phyloP scores from a whole-genome alignment of 164 flowering plant species.

The Dillenia turbinata region DNA sequence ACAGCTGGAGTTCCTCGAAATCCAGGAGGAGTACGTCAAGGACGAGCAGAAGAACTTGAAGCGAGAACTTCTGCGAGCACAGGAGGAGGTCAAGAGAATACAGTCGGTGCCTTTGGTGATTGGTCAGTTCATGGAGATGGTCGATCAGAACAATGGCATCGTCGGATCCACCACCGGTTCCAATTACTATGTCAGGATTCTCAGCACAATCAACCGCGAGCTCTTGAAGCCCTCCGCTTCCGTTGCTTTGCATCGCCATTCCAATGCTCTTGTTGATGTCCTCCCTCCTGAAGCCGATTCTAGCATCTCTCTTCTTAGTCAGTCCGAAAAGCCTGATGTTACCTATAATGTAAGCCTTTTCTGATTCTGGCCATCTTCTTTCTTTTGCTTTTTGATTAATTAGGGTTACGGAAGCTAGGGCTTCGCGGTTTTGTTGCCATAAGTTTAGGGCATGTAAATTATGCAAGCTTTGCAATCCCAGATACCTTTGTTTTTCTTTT shows the following conservation, averaged over 20 bases:
- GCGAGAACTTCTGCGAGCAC: slow-evolving; percentile 65
- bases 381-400: slow-evolving; percentile 2
- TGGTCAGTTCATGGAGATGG: slow-evolving; percentile 80
- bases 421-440: no score
- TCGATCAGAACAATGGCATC: slow-evolving; percentile 90
- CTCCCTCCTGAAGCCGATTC: slow-evolving; percentile 96
- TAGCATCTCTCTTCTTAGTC: slow-evolving; percentile 85
- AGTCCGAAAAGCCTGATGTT: slow-evolving; percentile 97
- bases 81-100: slow-evolving; percentile 80
- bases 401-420: not conserved
- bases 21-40: slow-evolving; percentile 79
- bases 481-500: no score
- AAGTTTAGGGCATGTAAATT: no score
- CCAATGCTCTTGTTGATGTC: slow-evolving; percentile 91
- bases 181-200: slow-evolving; percentile 67
- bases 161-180: slow-evolving; percentile 94
- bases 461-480: no score
- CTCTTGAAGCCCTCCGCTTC: slow-evolving; percentile 85
- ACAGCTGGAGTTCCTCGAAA: slow-evolving; percentile 87
- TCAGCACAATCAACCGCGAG: slow-evolving; percentile 80
- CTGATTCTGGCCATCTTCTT: not conserved
- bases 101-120: slow-evolving; percentile 77
- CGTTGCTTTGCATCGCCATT: slow-evolving; percentile 88
- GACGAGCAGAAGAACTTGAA: slow-evolving; percentile 70
- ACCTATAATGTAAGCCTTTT: slow-evolving; percentile 59